phyloP scores from a whole-genome alignment of 176 grass and related monocot genomes.

The Neostapfia colusana region DNA sequence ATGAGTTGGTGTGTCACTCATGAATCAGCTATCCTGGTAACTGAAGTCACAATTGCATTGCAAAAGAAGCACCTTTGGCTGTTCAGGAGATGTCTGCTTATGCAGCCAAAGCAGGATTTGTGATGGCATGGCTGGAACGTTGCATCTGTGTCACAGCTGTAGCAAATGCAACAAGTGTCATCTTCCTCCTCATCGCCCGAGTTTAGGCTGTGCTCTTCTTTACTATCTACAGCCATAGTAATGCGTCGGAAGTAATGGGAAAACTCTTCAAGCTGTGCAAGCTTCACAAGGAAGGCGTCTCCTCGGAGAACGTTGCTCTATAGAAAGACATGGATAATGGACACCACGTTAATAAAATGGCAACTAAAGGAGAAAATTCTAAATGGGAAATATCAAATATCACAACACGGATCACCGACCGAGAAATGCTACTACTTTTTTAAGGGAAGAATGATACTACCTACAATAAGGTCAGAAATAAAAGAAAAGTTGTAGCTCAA shows the following conservation, averaged over 20 bases:
- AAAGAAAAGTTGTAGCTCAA: constrained; percentile 19
- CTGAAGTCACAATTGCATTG: constrained; percentile 63
- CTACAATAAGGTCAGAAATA: constrained; percentile 23
- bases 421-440: not conserved
- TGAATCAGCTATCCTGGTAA: constrained; percentile 43
- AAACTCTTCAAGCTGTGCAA: constrained; percentile 70
- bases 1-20: constrained; percentile 7
- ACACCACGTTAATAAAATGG: not conserved
- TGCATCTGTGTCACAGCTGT: constrained; percentile 63
- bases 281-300: constrained; percentile 57
- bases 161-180: constrained; percentile 84
- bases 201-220: constrained; percentile 19
- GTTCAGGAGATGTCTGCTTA: constrained; percentile 80
- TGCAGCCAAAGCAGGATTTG: constrained; percentile 76
- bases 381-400: not conserved
- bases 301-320: constrained; percentile 66
- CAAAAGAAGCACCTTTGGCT: constrained; percentile 88
- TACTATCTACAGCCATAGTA: constrained; percentile 20
- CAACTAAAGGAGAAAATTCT: constrained; percentile 10
- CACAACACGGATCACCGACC: not conserved
- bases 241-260: constrained; percentile 56
- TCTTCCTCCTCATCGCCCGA: constrained; percentile 45
- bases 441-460: not conserved
- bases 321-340: constrained; percentile 22
- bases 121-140: constrained; percentile 80